Percentiles rank a stretch among this genome's conserved stretches.
Conservation (phyloP, 208 protist species). For the Acanthamoeba healyi region DNA sequence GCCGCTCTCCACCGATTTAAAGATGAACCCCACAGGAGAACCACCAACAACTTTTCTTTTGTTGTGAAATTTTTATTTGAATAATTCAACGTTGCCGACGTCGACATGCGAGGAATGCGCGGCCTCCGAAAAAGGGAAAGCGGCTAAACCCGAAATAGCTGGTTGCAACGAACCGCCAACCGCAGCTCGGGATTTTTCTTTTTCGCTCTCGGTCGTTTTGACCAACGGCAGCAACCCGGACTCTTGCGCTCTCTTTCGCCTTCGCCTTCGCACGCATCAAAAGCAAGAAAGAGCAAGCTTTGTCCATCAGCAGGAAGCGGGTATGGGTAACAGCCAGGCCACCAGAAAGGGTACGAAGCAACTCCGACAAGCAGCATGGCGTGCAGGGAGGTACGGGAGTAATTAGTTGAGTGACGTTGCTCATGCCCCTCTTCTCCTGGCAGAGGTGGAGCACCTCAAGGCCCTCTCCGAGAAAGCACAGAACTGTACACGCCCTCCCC, state of each 20-base stretch:
- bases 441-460: slow-evolving; percentile 51
- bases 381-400: background rate
- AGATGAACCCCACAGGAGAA: too few relatives aligned
- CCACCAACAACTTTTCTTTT: background rate
- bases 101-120: too few relatives aligned
- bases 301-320: too few relatives aligned
- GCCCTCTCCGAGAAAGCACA: slow-evolving; percentile 43
- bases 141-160: too few relatives aligned
- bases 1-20: too few relatives aligned
- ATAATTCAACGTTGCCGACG: too few relatives aligned
- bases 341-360: background rate
- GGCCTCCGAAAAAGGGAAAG: too few relatives aligned
- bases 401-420: too few relatives aligned
- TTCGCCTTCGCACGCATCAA: too few relatives aligned
- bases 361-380: background rate
- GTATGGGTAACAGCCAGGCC: slow-evolving; percentile 28
- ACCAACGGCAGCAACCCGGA: background rate
- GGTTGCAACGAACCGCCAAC: too few relatives aligned
- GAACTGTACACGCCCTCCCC: background rate
- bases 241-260: background rate
- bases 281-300: background rate
- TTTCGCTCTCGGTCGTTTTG: background rate
- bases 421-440: background rate
- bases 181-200: background rate
- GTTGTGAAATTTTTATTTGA: background rate